phyloP scores from a whole-genome alignment of 768 basidiomycete species.

The Boletus reticulatus region DNA sequence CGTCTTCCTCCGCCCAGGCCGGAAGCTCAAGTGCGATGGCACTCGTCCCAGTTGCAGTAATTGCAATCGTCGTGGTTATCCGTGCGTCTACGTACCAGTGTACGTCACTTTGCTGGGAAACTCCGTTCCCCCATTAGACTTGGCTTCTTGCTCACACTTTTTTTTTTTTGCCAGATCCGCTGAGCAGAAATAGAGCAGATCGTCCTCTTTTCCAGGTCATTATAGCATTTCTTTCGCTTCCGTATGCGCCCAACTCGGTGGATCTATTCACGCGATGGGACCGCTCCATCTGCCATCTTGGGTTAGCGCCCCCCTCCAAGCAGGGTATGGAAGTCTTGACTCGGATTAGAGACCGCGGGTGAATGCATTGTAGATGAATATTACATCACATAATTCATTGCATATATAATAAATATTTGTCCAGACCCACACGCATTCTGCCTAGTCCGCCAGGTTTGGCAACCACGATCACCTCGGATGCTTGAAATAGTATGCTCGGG shows the following conservation, averaged over 20 bases:
- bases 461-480: constrained; percentile 31
- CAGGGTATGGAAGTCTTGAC: constrained; percentile 3
- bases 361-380: constrained; percentile 15
- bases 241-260: constrained; percentile 12
- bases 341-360: constrained; percentile 9
- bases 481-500: constrained; percentile 10
- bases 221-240: constrained; percentile 22
- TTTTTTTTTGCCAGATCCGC: constrained; percentile 17
- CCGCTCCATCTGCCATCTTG: constrained; percentile 11
- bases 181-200: constrained; percentile 30
- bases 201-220: neutral
- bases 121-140: neutral
- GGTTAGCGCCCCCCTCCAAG: neutral
- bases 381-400: constrained; percentile 30
- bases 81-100: constrained; percentile 66
- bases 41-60: constrained; percentile 60
- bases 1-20: constrained; percentile 37
- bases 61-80: constrained; percentile 56
- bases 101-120: constrained; percentile 37
- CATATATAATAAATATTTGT: constrained; percentile 13
- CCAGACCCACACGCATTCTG: neutral
- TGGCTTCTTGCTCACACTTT: constrained; percentile 5
- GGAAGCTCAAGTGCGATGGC: constrained; percentile 76
- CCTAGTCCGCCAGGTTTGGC: neutral
- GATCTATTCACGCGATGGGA: constrained; percentile 23